Conservation (phyloP, 1,284 basidiomycete genomes). For the Cystobasidium pallidum region DNA sequence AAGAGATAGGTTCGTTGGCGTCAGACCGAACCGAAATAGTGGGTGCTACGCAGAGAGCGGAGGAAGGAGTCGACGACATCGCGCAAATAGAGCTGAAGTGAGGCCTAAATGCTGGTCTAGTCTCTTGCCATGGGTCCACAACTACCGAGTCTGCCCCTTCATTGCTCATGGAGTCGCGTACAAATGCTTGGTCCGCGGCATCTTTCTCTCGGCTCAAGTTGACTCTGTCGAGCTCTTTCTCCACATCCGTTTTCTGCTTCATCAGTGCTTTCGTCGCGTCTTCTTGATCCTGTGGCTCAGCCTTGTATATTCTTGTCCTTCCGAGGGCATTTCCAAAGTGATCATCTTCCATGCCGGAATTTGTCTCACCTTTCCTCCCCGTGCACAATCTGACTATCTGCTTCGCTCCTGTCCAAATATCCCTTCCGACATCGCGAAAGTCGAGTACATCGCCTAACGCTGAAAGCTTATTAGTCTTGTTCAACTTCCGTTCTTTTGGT, state of each 20-base stretch:
- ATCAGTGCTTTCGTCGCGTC: constrained; percentile 19
- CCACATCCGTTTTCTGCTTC: constrained; percentile 32
- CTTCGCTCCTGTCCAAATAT: constrained; percentile 25
- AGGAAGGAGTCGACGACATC: not conserved
- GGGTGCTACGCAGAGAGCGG: not conserved
- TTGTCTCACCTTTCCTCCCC: constrained; percentile 27
- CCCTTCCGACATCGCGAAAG: constrained; percentile 41
- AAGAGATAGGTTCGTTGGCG: not conserved
- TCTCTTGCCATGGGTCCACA: constrained; percentile 28
- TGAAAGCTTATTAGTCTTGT: constrained; percentile 23
- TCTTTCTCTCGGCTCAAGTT: not conserved
- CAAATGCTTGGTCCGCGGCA: constrained; percentile 11
- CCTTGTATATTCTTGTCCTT: constrained; percentile 1
- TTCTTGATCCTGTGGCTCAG: not conserved
- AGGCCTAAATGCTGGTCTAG: constrained; percentile 33
- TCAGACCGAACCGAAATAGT: not conserved
- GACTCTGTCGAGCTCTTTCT: constrained; percentile 25
- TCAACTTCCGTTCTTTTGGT: constrained; percentile 25
- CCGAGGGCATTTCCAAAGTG: constrained; percentile 39
- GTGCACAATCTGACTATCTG: constrained; percentile 25
- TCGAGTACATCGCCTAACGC: constrained; percentile 41
- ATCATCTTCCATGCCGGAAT: not conserved
- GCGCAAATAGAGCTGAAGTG: not conserved
- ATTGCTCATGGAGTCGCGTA: not conserved
- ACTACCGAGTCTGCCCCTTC: not conserved